phyloP scores from a whole-genome alignment of 331 rosid genomes.

The Malus hybrid region DNA sequence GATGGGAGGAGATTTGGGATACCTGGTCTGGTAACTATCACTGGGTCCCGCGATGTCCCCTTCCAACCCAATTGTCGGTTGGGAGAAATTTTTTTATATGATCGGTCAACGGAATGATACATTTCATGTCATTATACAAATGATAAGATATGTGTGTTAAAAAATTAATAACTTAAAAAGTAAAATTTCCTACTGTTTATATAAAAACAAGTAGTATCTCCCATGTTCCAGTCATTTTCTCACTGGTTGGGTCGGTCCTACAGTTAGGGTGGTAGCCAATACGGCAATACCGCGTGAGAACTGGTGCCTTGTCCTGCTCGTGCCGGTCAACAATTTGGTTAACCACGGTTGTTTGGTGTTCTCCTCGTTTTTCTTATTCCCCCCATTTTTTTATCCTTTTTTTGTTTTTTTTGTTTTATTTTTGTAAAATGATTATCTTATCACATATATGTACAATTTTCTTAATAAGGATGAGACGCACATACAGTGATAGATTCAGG shows the following conservation, averaged over 20 bases:
- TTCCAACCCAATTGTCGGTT: conserved; percentile 42
- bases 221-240: too few relatives aligned
- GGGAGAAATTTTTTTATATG: background rate
- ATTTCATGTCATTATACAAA: fast-evolving
- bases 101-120: fast-evolving
- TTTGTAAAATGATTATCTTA: too few relatives aligned
- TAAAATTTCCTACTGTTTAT: fast-evolving
- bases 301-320: conserved; percentile 5
- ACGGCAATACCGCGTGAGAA: conserved; percentile 18
- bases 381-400: too few relatives aligned
- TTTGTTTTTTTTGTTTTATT: background rate
- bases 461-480: too few relatives aligned
- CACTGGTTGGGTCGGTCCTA: conserved; percentile 6
- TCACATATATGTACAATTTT: too few relatives aligned
- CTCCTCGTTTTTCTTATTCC: background rate
- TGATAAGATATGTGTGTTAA: fast-evolving
- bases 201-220: too few relatives aligned
- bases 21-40: background rate
- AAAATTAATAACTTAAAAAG: too few relatives aligned
- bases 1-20: background rate
- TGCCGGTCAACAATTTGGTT: background rate
- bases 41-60: conserved; percentile 37
- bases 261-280: background rate
- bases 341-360: background rate
- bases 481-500: too few relatives aligned